Percentiles rank a stretch among this genome's conserved stretches.
Evolutionary conservation across 768 basidiomycete genomes (phyloP).

Genomic region (Suillus brevipes): DNA sequence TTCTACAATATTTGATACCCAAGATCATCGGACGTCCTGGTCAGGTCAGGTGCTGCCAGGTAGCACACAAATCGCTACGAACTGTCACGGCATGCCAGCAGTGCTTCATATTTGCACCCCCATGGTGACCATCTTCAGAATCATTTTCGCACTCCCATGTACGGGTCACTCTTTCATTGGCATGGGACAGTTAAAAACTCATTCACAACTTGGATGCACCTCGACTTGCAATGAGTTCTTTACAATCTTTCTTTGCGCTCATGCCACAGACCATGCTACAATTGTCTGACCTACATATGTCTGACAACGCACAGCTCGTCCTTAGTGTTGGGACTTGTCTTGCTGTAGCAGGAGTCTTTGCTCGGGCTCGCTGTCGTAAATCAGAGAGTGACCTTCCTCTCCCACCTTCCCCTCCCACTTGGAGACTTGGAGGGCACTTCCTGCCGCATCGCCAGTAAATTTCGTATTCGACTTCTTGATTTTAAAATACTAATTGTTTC

Average conservation of each 20-base stretch:
- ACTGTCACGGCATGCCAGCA: background rate
- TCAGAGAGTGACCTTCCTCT: background rate
- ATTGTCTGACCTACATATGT: background rate
- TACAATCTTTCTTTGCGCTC: background rate
- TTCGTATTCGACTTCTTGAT: background rate
- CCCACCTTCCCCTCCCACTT: background rate
- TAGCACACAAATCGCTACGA: background rate
- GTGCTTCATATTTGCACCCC: background rate
- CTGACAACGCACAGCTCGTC: background rate
- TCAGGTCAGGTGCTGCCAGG: background rate
- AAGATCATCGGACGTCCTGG: background rate
- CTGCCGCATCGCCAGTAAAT: background rate
- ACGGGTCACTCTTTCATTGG: background rate
- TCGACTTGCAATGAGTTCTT: background rate
- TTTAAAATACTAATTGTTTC: background rate
- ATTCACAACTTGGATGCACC: background rate
- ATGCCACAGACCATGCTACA: background rate
- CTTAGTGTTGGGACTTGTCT: background rate
- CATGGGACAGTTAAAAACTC: background rate
- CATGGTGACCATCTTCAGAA: background rate
- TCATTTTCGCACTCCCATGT: background rate
- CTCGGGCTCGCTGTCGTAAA: background rate
- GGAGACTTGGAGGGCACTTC: background rate
- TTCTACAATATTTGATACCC: background rate
- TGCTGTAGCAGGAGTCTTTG: background rate